These are phyloP conservation scores for Citrus medica DNA, from an alignment of 345 rosid species.

Conservation along the genomic window DNA sequence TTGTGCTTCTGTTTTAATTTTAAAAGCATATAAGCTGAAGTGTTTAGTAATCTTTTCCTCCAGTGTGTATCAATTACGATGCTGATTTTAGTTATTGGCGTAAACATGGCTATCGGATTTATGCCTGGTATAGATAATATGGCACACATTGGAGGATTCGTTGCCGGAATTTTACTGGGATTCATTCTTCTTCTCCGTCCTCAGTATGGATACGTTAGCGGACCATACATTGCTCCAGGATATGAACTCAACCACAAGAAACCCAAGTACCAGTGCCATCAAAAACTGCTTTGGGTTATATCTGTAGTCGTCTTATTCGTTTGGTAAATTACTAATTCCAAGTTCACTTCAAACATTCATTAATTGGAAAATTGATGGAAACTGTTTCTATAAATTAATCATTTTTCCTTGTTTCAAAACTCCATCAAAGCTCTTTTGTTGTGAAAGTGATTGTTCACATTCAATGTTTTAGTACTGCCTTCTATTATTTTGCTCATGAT, in stretches of 20 bases:
- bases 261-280: slow-evolving; percentile 65
- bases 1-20: neutral
- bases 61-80: slow-evolving; percentile 69
- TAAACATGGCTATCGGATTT: slow-evolving; percentile 71
- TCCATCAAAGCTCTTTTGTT: no score
- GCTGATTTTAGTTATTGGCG: slow-evolving; percentile 47
- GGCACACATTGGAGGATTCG: slow-evolving; percentile 88
- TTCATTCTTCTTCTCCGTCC: slow-evolving; percentile 84
- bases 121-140: slow-evolving; percentile 81
- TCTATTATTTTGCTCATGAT: no score
- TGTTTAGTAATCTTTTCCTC: neutral
- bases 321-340: slow-evolving; percentile 47
- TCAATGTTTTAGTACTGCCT: no score
- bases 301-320: slow-evolving; percentile 45
- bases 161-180: slow-evolving; percentile 70
- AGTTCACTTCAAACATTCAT: neutral
- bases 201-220: slow-evolving; percentile 63
- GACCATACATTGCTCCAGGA: slow-evolving; percentile 50
- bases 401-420: no score
- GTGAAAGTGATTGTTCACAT: no score
- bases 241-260: slow-evolving; percentile 47
- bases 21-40: neutral
- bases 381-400: no score
- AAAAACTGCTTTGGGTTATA: slow-evolving; percentile 41
- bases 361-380: no score